A percentile compares a stretch with the other conserved stretches of the same genome.
phyloP scores from a whole-genome alignment of 371 early-diverging fungal species.

The Mortierella sp. region DNA sequence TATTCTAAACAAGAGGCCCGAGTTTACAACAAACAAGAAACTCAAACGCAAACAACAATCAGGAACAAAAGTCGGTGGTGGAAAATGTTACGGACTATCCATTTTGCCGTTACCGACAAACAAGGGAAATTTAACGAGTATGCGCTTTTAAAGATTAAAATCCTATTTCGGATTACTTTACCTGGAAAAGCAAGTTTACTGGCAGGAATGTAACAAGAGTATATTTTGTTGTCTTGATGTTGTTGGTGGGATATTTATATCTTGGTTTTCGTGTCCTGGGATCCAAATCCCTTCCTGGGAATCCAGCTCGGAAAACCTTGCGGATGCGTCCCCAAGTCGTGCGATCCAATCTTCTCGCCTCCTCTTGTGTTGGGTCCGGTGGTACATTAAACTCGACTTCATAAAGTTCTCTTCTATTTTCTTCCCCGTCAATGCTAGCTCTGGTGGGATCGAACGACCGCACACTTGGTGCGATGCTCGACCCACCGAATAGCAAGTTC shows the following conservation, averaged over 20 bases:
- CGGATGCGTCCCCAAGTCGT: slow-evolving; percentile 38
- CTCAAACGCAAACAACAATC: no score
- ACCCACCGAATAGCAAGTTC: slow-evolving; percentile 43
- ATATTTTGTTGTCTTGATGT: slow-evolving; percentile 87
- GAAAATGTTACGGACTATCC: slow-evolving; percentile 12
- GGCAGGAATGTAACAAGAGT: slow-evolving; percentile 91
- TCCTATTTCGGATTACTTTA: slow-evolving; percentile 11
- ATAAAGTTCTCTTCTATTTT: slow-evolving; percentile 33
- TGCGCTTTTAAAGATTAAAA: slow-evolving; percentile 5
- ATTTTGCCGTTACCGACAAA: slow-evolving; percentile 42
- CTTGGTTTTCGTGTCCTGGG: slow-evolving; percentile 47
- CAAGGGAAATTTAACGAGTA: neutral
- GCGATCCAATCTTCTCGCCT: slow-evolving; percentile 27
- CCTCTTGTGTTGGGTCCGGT: slow-evolving; percentile 29
- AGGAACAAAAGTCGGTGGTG: neutral
- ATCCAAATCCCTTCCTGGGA: slow-evolving; percentile 50
- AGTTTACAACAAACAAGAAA: neutral
- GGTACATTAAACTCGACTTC: slow-evolving; percentile 55
- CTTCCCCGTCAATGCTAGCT: slow-evolving; percentile 19
- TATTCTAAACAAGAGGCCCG: neutral
- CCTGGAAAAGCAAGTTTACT: slow-evolving; percentile 88
- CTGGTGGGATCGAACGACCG: slow-evolving; percentile 48
- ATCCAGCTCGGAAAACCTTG: slow-evolving; percentile 38
- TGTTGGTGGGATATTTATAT: slow-evolving; percentile 68
- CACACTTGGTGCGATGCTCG: slow-evolving; percentile 46